phyloP scores from a whole-genome alignment of 2,329 filamentous ascomycete genomes.

The Penicillium sp. region DNA sequence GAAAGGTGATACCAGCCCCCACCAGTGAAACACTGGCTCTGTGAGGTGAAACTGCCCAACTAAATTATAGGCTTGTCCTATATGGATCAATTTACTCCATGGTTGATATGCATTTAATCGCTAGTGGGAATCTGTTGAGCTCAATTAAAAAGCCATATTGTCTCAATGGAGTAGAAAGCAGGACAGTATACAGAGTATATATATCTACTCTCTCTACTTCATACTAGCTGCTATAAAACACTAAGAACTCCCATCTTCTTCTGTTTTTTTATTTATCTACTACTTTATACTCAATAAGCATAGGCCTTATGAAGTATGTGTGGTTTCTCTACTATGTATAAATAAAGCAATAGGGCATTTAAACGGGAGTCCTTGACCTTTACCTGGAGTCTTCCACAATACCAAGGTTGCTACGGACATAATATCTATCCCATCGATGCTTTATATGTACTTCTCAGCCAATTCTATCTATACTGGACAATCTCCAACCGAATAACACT shows the following conservation, averaged over 20 bases:
- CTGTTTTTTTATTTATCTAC: not conserved
- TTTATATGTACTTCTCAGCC: not conserved
- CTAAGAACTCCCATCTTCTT: not conserved
- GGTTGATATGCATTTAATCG: not conserved
- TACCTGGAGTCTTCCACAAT: not conserved
- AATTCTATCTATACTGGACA: not conserved
- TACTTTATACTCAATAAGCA: too few species aligned
- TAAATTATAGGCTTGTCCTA: not conserved
- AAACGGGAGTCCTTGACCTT: not conserved
- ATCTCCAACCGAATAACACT: not conserved
- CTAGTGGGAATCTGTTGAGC: not conserved
- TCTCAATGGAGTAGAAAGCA: not conserved
- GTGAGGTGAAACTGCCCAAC: not conserved
- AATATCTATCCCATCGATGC: not conserved
- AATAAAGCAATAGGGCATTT: not conserved
- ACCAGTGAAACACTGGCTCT: constrained; percentile 16
- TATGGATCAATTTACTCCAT: not conserved
- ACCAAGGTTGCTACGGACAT: not conserved
- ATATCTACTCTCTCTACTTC: not conserved
- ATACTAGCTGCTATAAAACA: not conserved
- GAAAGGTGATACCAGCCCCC: not conserved
- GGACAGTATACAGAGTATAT: not conserved
- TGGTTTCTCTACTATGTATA: not conserved
- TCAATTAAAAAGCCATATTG: not conserved
- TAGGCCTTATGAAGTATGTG: not conserved